Base-by-base conservation (phyloP, 257 asterid species). In the Nicotiana undulata region DNA sequence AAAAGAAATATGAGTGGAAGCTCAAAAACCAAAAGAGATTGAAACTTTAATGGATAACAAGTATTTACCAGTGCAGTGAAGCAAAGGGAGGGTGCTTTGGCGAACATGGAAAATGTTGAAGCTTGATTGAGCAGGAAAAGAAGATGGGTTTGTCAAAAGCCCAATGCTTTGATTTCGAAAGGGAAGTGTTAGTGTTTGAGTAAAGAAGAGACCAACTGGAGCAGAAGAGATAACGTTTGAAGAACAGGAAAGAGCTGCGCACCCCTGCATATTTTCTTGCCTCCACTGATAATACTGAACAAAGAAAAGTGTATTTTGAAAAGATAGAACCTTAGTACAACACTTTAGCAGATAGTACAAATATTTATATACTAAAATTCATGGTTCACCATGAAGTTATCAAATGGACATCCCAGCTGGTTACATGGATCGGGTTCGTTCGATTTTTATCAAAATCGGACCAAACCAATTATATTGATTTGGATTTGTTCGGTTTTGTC, bases 11-110 rank as follows among this genome's bases (percentile, higher is more conserved):
- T 34, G 20, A 9, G 8, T 63, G 29, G 34, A 74, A 55, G 20
- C 15, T 49, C 4, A n/a, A 67, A 10, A 55, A 31, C 0, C 8
- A 63, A 55, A 60, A 79, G 55, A 64, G 79, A 56, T 18, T 24
- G 76, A 6, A 72, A 79, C 34, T 81, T 82, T 56, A 24, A 51
- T 9, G 46, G 24, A 44, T 6, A 15, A 49, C 13, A 20, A 68
- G 75, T 15, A 40, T 79, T 40, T 85, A 92, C 97, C 96, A 52
- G 89, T 46, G 74, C 89, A 83, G 17, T 20, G 85, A 34, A 82
- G 63, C 32, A 79, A 32, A 40, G 86, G 79, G 83, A 75, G 67
- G 51, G 86, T 40, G 70, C 13, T 86, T 10, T 79, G 86, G 52
- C 82, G 83, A 66, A 13, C 31, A 37, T 51, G 88, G 81, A 83